Percentiles rank a stretch among this genome's conserved stretches.
phyloP scores from a whole-genome alignment of 306 rosid species.

The Sicyos baderoa region DNA sequence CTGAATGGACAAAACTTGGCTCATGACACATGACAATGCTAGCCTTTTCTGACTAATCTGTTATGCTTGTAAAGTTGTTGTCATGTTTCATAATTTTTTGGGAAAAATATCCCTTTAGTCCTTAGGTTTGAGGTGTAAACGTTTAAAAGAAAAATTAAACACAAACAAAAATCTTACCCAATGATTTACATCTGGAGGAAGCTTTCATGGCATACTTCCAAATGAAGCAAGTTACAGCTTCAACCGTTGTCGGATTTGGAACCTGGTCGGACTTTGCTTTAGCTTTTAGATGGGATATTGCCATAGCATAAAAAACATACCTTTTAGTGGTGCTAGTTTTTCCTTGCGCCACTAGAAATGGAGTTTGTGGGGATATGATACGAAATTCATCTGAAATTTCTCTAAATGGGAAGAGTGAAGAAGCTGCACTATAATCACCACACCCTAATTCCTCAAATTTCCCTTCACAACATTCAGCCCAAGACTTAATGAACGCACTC shows the following conservation, averaged over 20 bases:
- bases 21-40: too few relatives aligned
- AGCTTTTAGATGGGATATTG: neutral
- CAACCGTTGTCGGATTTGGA: slow-evolving; percentile 22
- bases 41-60: too few relatives aligned
- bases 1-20: too few relatives aligned
- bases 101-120: too few relatives aligned
- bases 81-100: too few relatives aligned
- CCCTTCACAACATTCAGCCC: neutral
- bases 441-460: neutral
- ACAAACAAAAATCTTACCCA: neutral
- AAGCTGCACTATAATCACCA: neutral
- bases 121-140: too few relatives aligned
- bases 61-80: too few relatives aligned
- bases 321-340: slow-evolving; percentile 11
- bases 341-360: neutral
- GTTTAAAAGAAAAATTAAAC: neutral
- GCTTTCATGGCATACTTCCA: slow-evolving; percentile 23
- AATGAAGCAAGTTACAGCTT: slow-evolving; percentile 19
- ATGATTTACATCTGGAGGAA: neutral
- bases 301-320: slow-evolving; percentile 14
- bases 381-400: neutral
- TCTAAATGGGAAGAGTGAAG: slow-evolving; percentile 8
- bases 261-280: neutral
- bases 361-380: neutral
- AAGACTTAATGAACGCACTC: slow-evolving; percentile 2